Conservation (phyloP, 805 yeast genomes). For the Pichia insulana region DNA sequence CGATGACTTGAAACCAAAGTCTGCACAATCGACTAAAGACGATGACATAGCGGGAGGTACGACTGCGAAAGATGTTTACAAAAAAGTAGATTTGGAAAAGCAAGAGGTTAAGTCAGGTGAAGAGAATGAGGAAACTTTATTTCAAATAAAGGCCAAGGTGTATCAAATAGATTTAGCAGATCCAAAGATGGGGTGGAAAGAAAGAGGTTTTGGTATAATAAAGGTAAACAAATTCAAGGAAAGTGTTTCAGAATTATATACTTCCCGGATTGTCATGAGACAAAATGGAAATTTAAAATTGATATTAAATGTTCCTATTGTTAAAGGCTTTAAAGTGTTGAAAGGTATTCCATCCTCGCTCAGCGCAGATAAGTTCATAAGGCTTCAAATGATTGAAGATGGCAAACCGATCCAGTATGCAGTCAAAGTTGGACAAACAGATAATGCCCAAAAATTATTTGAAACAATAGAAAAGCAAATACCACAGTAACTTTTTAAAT, state of each 20-base stretch:
- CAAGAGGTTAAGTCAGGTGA: constrained; percentile 76
- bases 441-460: constrained; percentile 48
- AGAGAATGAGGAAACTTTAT: constrained; percentile 68
- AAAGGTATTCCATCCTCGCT: constrained; percentile 85
- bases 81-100: constrained; percentile 52
- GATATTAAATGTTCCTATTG: constrained; percentile 65
- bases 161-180: constrained; percentile 64
- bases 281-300: constrained; percentile 80
- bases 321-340: constrained; percentile 49
- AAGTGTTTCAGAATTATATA: constrained; percentile 27
- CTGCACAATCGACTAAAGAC: constrained; percentile 9
- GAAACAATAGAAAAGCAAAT: constrained; percentile 38
- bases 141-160: constrained; percentile 65
- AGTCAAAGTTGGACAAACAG: constrained; percentile 57
- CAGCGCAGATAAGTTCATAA: constrained; percentile 71
- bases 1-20: constrained; percentile 26
- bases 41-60: constrained; percentile 20
- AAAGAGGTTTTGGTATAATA: constrained; percentile 83
- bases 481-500: constrained; percentile 15
- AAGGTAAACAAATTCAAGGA: constrained; percentile 50
- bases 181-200: constrained; percentile 83
- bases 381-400: constrained; percentile 59
- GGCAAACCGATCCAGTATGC: constrained; percentile 78
- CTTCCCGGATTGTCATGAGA: constrained; percentile 79
- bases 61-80: constrained; percentile 29